Percentiles rank a stretch among this genome's conserved stretches.
These are phyloP conservation scores for Stropharia rugosoannulata DNA, from an alignment of 768 basidiomycete genomes.

Conservation along the genomic window DNA sequence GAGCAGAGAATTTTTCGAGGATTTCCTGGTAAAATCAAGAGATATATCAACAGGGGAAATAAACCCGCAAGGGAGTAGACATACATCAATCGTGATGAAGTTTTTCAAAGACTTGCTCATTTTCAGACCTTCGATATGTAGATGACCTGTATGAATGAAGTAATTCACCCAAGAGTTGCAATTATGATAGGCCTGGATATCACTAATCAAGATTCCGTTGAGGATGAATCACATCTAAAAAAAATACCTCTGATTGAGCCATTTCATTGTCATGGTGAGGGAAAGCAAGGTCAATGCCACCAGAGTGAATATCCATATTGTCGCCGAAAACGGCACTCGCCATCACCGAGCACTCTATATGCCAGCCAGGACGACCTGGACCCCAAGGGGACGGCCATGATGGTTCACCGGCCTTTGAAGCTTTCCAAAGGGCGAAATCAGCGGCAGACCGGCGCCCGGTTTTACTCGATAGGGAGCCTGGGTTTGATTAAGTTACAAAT, in stretches of 20 bases:
- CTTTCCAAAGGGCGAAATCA: constrained; percentile 99
- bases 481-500: constrained; percentile 1
- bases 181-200: constrained; percentile 82
- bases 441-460: constrained; percentile 74
- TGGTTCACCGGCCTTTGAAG: constrained; percentile 94
- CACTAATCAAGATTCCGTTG: constrained; percentile 4
- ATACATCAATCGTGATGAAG: constrained; percentile 93
- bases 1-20: constrained; percentile 73
- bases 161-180: constrained; percentile 97
- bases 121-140: constrained; percentile 97
- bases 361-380: constrained; percentile 94
- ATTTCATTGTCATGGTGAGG: constrained; percentile 99
- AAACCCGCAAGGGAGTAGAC: constrained; percentile 21
- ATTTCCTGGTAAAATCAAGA: constrained; percentile 64
- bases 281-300: constrained; percentile 96
- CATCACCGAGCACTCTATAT: constrained; percentile 99
- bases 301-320: constrained; percentile 97
- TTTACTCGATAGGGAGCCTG: constrained; percentile 42
- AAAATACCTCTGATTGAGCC: constrained; percentile 87
- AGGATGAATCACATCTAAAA: constrained; percentile 7
- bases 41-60: neutral
- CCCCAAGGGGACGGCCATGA: constrained; percentile 98
- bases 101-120: constrained; percentile 99
- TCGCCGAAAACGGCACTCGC: constrained; percentile 87
- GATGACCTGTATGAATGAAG: constrained; percentile 96